phyloP scores from a whole-genome alignment of 2,329 filamentous ascomycete species.

The Aaosphaeria arxii region DNA sequence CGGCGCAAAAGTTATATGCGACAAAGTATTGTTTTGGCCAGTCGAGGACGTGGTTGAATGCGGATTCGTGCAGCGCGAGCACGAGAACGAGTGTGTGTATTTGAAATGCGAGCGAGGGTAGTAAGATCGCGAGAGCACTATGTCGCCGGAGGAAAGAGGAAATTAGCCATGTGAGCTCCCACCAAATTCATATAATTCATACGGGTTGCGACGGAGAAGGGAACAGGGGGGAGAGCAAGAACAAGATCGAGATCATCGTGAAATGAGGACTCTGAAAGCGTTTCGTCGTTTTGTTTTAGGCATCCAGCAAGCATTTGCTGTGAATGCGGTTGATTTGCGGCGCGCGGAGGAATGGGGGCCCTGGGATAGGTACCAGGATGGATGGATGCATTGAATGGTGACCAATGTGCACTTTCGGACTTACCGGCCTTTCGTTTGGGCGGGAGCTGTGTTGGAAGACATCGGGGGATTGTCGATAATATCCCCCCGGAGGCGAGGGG shows the following conservation, averaged over 20 bases:
- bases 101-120: constrained; percentile 23
- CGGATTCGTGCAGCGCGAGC: constrained; percentile 11
- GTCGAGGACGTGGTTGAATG: not conserved
- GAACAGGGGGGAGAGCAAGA: not conserved
- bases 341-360: too few relatives aligned
- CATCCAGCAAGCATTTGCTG: too few relatives aligned
- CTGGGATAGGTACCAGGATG: too few relatives aligned
- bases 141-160: not conserved
- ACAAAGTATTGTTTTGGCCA: constrained; percentile 30
- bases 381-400: not conserved
- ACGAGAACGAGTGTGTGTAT: constrained; percentile 24
- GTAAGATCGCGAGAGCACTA: constrained; percentile 26
- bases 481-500: too few relatives aligned
- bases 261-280: not conserved
- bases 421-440: too few relatives aligned
- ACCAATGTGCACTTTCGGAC: not conserved
- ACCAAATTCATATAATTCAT: not conserved
- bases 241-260: not conserved
- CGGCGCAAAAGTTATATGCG: constrained; percentile 40
- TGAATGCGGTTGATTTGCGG: too few relatives aligned
- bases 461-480: too few relatives aligned
- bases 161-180: not conserved
- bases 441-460: too few relatives aligned
- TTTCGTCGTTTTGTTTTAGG: too few relatives aligned
- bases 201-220: not conserved